phyloP scores from a whole-genome alignment of 139 green algal species.

The Diplosphaera chodatii region DNA sequence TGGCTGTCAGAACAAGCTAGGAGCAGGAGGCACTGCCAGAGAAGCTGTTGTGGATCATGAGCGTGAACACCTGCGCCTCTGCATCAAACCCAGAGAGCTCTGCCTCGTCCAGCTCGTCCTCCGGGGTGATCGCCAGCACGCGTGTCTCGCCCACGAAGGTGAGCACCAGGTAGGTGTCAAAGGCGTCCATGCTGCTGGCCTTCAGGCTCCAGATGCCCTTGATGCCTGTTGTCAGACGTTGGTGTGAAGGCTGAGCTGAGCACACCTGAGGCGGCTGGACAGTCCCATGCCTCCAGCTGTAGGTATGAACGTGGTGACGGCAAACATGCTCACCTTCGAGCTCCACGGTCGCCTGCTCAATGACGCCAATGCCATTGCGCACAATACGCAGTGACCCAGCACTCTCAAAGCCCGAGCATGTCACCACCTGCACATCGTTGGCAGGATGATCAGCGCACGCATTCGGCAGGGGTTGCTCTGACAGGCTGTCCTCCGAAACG shows the following conservation, averaged over 20 bases:
- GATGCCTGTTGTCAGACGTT: slow-evolving; percentile 29
- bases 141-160: slow-evolving; percentile 88
- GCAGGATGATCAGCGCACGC: too few species aligned
- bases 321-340: slow-evolving; percentile 41
- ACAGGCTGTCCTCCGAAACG: too few species aligned
- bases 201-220: slow-evolving; percentile 90
- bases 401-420: slow-evolving; percentile 66
- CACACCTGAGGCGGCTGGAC: too few species aligned
- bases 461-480: too few species aligned
- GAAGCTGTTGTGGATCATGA: not conserved
- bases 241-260: too few species aligned
- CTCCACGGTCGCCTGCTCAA: slow-evolving; percentile 80
- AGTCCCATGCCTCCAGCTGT: too few species aligned
- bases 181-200: slow-evolving; percentile 31
- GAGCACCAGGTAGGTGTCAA: slow-evolving; percentile 87
- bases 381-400: slow-evolving; percentile 88
- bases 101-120: slow-evolving; percentile 74
- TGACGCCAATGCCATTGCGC: slow-evolving; percentile 96
- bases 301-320: too few species aligned
- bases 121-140: slow-evolving; percentile 76
- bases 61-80: slow-evolving; percentile 27
- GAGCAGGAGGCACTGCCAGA: not conserved
- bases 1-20: not conserved
- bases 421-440: slow-evolving; percentile 83
- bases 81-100: slow-evolving; percentile 78